Percentiles rank a stretch among this genome's conserved stretches.
phyloP scores from a whole-genome alignment of 208 protist species.

The Naegleria fowleri region DNA sequence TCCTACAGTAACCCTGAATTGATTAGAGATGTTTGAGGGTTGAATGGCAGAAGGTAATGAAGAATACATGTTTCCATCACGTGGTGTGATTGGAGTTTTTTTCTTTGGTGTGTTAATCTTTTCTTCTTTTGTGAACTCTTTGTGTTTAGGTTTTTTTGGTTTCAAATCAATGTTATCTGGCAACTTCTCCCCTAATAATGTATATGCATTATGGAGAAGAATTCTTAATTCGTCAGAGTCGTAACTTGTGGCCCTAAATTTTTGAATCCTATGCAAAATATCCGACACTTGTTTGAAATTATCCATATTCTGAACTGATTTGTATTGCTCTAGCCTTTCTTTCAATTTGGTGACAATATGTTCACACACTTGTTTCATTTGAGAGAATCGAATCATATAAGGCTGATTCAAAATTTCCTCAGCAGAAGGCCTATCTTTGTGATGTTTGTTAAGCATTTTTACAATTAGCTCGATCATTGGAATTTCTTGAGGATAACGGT shows the following conservation, averaged over 20 bases:
- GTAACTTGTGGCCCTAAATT: neutral
- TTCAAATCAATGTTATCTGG: neutral
- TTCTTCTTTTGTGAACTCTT: neutral
- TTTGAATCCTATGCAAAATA: neutral
- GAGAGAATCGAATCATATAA: neutral
- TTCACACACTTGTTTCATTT: neutral
- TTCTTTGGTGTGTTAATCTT: neutral
- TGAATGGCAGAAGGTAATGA: neutral
- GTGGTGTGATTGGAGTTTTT: neutral
- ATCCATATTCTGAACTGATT: neutral
- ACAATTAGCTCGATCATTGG: neutral
- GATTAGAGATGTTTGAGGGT: neutral
- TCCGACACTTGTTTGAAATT: neutral
- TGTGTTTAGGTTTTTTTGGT: neutral
- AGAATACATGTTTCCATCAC: neutral
- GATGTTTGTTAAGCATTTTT: neutral
- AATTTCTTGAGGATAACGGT: neutral
- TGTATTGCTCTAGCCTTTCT: neutral
- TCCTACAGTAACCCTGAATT: neutral
- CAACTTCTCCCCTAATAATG: neutral
- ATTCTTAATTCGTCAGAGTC: neutral
- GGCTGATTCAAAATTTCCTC: neutral
- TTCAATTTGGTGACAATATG: neutral
- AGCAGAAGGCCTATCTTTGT: neutral
- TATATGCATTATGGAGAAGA: neutral